A percentile compares a stretch with the other conserved stretches of the same genome.
phyloP scores from a whole-genome alignment of 495 filamentous ascomycete genomes.

The Hypoxylon trugodes region DNA sequence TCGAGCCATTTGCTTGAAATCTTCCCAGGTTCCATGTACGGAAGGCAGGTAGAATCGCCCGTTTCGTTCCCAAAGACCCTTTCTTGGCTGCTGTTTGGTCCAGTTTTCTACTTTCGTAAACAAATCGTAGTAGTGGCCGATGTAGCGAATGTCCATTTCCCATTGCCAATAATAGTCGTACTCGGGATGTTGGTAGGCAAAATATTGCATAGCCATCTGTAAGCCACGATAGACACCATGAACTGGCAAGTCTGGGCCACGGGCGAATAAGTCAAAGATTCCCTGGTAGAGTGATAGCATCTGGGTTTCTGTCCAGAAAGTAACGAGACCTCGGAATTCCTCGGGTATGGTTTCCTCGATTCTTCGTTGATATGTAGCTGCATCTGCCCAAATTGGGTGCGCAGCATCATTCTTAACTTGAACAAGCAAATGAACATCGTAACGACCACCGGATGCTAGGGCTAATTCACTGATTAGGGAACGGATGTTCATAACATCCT shows the following conservation, averaged over 20 bases:
- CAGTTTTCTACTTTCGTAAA: conserved; percentile 77
- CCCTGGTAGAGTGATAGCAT: conserved; percentile 89
- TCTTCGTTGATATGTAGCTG: conserved; percentile 60
- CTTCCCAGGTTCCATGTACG: conserved; percentile 89
- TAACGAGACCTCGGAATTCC: conserved; percentile 89
- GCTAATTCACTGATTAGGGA: conserved; percentile 79
- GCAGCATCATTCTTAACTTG: conserved; percentile 74
- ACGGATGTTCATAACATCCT: conserved; percentile 75
- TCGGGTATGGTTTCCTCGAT: conserved; percentile 77
- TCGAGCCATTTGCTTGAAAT: conserved; percentile 91
- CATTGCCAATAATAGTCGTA: conserved; percentile 98
- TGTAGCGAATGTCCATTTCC: conserved; percentile 98
- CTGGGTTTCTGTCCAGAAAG: conserved; percentile 90
- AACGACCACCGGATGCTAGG: conserved; percentile 79
- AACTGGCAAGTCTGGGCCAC: conserved; percentile 72
- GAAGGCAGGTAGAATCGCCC: conserved; percentile 89
- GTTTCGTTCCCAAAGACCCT: conserved; percentile 93
- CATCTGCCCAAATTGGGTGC: conserved; percentile 70
- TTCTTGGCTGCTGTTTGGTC: conserved; percentile 85
- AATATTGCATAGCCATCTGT: conserved; percentile 94
- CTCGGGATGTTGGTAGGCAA: conserved; percentile 87
- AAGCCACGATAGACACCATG: conserved; percentile 91
- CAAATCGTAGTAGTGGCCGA: conserved; percentile 94
- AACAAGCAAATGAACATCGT: conserved; percentile 81
- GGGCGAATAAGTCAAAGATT: conserved; percentile 74